Conservation (phyloP, 2,329 filamentous ascomycete genomes). For the Fusarium pilosicola region DNA sequence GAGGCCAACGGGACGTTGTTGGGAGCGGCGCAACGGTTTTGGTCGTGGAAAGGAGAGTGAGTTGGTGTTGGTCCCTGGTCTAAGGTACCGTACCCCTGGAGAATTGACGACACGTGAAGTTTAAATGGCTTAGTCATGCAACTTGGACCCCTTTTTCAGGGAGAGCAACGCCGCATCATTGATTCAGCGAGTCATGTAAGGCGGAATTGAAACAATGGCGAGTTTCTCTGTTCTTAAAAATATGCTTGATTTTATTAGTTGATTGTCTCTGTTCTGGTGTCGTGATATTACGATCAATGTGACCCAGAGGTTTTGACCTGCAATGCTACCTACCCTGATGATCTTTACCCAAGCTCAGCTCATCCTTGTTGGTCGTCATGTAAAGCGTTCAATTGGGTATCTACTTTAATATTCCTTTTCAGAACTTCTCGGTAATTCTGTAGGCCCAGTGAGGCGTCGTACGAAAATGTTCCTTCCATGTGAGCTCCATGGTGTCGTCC, state of each 20-base stretch:
- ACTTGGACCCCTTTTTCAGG: conserved; percentile 19
- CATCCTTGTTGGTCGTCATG: neutral
- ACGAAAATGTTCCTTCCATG: neutral
- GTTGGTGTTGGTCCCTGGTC: conserved; percentile 3
- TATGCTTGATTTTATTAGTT: neutral
- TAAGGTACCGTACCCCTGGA: conserved; percentile 4
- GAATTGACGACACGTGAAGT: conserved; percentile 30
- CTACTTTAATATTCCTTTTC: neutral
- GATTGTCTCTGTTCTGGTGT: no score
- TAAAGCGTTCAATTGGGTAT: conserved; percentile 13
- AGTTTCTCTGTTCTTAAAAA: neutral
- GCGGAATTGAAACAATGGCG: neutral
- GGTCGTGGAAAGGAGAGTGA: conserved; percentile 16
- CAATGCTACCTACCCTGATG: conserved; percentile 1
- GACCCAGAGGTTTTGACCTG: neutral
- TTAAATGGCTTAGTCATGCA: conserved; percentile 35
- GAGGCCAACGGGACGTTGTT: conserved; percentile 14
- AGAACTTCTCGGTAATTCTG: no score
- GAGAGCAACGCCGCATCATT: neutral
- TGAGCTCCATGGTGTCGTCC: no score
- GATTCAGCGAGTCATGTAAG: neutral
- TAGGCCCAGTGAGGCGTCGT: neutral
- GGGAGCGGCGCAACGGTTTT: conserved; percentile 18
- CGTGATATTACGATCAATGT: neutral
- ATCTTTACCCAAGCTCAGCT: neutral